Evolutionary conservation across 2,329 filamentous ascomycete species (phyloP).

Genomic region (Chaetomiaceae sp.): DNA sequence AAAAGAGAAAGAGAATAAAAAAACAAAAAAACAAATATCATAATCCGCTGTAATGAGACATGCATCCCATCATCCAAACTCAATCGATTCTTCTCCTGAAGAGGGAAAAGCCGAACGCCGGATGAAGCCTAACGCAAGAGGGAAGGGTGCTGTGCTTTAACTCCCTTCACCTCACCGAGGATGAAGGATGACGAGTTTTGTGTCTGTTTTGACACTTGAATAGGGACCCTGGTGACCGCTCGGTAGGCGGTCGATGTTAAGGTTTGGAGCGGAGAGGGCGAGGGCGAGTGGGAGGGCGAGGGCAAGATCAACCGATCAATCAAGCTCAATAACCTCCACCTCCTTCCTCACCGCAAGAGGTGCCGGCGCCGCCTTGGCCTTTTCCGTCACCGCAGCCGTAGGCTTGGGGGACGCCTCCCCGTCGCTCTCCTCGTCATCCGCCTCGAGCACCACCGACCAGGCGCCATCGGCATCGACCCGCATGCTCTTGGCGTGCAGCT

Average conservation of each 20-base stretch:
- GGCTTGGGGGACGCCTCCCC: constrained; percentile 10
- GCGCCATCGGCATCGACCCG: constrained; percentile 58
- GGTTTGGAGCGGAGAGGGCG: no score
- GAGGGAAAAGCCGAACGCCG: no score
- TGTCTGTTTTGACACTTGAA: no score
- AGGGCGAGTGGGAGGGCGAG: no score
- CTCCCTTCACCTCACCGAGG: no score
- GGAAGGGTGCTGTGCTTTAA: no score
- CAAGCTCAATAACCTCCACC: constrained; percentile 24
- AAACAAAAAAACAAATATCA: not conserved
- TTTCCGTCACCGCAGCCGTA: not conserved
- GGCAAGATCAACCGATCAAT: constrained; percentile 3
- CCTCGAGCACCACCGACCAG: constrained; percentile 52
- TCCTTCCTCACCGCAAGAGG: constrained; percentile 1
- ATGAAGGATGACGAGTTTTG: no score
- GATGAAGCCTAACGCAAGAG: no score
- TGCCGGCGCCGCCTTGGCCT: not conserved
- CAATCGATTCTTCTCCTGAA: no score
- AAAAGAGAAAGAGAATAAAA: not conserved
- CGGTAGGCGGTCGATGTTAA: no score
- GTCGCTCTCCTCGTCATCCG: constrained; percentile 32
- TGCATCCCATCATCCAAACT: not conserved
- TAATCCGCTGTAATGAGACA: not conserved
- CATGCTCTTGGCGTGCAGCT: constrained; percentile 55
- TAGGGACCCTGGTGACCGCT: no score